Percentiles rank a stretch among this genome's conserved stretches.
Conservation (phyloP, 768 basidiomycete genomes). For the Naematelia encephala region DNA sequence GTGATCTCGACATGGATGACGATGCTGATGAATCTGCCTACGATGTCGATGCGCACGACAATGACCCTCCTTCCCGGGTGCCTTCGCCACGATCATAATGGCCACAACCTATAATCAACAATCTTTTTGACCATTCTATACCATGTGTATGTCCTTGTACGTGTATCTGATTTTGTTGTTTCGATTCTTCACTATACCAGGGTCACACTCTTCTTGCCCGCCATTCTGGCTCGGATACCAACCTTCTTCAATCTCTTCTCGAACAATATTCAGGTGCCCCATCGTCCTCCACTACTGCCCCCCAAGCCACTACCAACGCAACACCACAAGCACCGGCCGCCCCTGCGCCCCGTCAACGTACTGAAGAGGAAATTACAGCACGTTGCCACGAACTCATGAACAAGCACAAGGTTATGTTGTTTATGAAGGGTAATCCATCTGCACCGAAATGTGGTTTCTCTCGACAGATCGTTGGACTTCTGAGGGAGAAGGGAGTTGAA, state of each 20-base stretch:
- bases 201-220: conserved; percentile 81
- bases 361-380: conserved; percentile 63
- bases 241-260: conserved; percentile 61
- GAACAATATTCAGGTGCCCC: conserved; percentile 58
- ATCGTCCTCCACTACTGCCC: conserved; percentile 37
- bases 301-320: conserved; percentile 42
- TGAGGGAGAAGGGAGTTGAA: conserved; percentile 63
- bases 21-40: background rate
- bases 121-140: too few relatives aligned
- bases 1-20: conserved; percentile 1
- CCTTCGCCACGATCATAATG: background rate
- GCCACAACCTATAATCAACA: too few relatives aligned
- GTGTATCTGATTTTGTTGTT: background rate
- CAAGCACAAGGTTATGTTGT: conserved; percentile 71
- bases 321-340: conserved; percentile 23
- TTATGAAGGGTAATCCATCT: conserved; percentile 85
- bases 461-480: conserved; percentile 65
- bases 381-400: conserved; percentile 72
- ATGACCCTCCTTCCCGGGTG: background rate
- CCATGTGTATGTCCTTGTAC: too few relatives aligned
- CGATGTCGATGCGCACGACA: conserved; percentile 4
- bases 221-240: conserved; percentile 75
- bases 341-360: conserved; percentile 51
- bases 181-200: conserved; percentile 54
- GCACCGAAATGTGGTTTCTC: conserved; percentile 82